phyloP scores from a whole-genome alignment of 352 stramenopile species.

The Elongisporangium anandrum region DNA sequence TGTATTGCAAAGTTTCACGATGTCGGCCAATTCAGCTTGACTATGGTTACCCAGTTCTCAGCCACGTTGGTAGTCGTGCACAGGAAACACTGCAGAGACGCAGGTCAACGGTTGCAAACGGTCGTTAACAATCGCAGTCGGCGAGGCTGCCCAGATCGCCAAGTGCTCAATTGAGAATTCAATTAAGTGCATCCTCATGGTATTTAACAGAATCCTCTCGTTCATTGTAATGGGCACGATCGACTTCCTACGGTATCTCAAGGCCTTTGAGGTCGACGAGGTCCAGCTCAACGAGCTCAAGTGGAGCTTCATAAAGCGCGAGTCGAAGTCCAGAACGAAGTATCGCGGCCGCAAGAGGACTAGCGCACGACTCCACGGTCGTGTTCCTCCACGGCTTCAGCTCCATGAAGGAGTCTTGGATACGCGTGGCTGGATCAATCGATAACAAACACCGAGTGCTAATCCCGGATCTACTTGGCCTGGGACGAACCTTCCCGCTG shows the following conservation, averaged over 20 bases:
- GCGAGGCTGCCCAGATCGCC: too few relatives aligned
- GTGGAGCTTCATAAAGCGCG: conserved; percentile 71
- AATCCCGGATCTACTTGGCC: conserved; percentile 68
- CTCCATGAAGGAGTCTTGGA: conserved; percentile 65
- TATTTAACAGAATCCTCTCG: conserved; percentile 11
- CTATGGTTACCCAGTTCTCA: too few relatives aligned
- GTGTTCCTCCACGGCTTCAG: conserved; percentile 75
- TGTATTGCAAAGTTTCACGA: too few relatives aligned
- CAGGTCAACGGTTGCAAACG: too few relatives aligned
- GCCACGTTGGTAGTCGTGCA: too few relatives aligned
- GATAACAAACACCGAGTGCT: conserved; percentile 53
- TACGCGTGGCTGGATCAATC: conserved; percentile 39
- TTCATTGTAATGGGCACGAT: conserved; percentile 32
- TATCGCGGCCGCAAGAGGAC: background rate
- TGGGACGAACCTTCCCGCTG: conserved; percentile 48
- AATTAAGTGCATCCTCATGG: background rate
- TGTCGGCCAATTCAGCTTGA: too few relatives aligned
- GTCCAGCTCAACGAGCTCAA: conserved; percentile 44
- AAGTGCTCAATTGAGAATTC: background rate
- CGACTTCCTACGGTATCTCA: conserved; percentile 47
- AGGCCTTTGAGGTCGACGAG: conserved; percentile 44
- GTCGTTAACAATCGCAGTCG: too few relatives aligned
- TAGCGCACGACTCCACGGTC: conserved; percentile 29
- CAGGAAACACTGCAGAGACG: too few relatives aligned
- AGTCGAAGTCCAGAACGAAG: conserved; percentile 20